Conservation (phyloP, 768 basidiomycete species). For the Russula sp. region DNA sequence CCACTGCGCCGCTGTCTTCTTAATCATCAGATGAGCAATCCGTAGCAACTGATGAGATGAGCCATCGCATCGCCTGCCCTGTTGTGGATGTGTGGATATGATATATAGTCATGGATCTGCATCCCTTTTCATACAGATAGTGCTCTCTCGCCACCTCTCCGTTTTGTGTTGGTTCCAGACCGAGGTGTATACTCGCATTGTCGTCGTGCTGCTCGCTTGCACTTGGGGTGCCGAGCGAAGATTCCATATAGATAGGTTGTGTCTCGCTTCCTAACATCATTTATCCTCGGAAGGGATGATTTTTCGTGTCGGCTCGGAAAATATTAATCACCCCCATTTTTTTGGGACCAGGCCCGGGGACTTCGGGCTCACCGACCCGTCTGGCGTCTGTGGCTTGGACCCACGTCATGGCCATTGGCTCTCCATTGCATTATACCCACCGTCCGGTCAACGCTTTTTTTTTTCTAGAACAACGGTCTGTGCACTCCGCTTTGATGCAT, state of each 20-base stretch:
- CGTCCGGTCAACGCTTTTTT: not conserved
- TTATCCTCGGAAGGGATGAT: not conserved
- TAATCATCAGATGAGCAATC: too few relatives aligned
- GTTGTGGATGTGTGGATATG: not conserved
- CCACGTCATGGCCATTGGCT: conserved; percentile 10
- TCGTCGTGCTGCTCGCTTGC: not conserved
- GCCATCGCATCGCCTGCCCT: too few relatives aligned
- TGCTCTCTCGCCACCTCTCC: not conserved
- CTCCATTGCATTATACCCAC: conserved; percentile 3
- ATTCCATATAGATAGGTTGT: too few relatives aligned
- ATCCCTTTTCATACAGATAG: not conserved
- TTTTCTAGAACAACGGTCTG: not conserved
- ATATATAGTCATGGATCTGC: not conserved
- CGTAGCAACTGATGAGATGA: not conserved
- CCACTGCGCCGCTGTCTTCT: not conserved
- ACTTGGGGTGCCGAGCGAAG: not conserved
- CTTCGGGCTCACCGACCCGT: not conserved
- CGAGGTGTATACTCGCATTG: not conserved
- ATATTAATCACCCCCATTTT: not conserved
- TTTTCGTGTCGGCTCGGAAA: not conserved
- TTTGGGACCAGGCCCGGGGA: conserved; percentile 1
- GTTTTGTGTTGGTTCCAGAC: not conserved
- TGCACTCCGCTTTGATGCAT: conserved; percentile 2
- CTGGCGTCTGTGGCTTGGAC: not conserved
- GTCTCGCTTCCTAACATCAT: conserved; percentile 3